Evolutionary conservation across 2,329 filamentous ascomycete genomes (phyloP).

Genomic region (Colletotrichum lini): DNA sequence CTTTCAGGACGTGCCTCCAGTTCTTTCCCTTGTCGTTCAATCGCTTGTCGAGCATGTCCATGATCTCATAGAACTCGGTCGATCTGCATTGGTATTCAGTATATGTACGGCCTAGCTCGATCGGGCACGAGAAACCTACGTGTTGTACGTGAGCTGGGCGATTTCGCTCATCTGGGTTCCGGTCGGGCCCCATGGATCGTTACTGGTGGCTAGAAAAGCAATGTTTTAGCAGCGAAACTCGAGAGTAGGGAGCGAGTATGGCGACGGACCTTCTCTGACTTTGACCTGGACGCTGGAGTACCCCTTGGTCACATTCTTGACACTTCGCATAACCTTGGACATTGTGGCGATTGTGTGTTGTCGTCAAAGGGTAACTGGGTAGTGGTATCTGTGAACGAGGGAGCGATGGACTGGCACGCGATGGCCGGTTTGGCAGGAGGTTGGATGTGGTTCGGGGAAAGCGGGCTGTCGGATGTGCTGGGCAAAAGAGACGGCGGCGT

Average conservation of each 20-base stretch:
- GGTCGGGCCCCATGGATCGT: constrained; percentile 98
- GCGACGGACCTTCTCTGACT: constrained; percentile 89
- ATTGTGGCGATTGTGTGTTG: constrained; percentile 65
- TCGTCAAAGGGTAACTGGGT: neutral
- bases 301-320: constrained; percentile 99
- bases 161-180: constrained; percentile 99
- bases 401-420: constrained; percentile 4
- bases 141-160: constrained; percentile 97
- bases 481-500: constrained; percentile 16
- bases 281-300: constrained; percentile 98
- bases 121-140: constrained; percentile 71
- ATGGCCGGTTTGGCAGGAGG: constrained; percentile 7
- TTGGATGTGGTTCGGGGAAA: constrained; percentile 23
- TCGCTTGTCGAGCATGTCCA: constrained; percentile 99
- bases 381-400: neutral
- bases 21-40: constrained; percentile 99
- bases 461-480: constrained; percentile 19
- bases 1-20: constrained; percentile 98
- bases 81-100: constrained; percentile 68
- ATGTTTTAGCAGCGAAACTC: constrained; percentile 46
- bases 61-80: constrained; percentile 98
- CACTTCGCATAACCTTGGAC: constrained; percentile 97
- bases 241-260: neutral
- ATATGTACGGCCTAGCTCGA: constrained; percentile 5
- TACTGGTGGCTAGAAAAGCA: constrained; percentile 85